Evolutionary conservation across 192 early-diverging fungal species (phyloP), one percentile per base, ranked within the genome.

Genomic region (Gryganskiella cystojenkinii): DNA sequence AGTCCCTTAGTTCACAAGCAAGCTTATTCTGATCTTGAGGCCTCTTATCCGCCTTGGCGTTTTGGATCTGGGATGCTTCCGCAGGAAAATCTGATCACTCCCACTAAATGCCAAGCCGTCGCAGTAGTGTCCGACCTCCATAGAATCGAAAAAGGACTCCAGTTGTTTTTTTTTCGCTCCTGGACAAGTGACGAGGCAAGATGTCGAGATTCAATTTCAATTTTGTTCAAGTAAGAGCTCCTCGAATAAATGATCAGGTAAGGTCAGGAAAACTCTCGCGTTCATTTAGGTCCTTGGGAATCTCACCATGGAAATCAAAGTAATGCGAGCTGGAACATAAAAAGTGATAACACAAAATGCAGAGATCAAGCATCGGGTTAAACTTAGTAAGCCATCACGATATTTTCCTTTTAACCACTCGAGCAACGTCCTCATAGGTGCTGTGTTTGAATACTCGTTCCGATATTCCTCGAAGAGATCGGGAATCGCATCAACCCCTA

Each of bases 21-120:
- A 65, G 52, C 63, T 65, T 65, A 20, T 35, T 57, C 31, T 67
- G 25, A 42, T 67, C 64, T 24, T 50, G 54, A 5, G 11, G 44
- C 45, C 15, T n/a, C 45, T 67, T 67, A 11, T 56, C 55, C 19
- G 28, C 30, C 27, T 57, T 57, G 44, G 55, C 42, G 14, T 57
- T 43, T 42, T 67, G 22, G 4, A 67, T 33, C 15, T 30, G 27
- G 28, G 64, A 53, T 1, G 54, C 43, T 30, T 67, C 64, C 19
- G 45, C 31, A 47, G 47, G 30, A 50, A 50, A 20, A 67, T 31
- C 31, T 67, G 64, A 17, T 57, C 24, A 22, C n/a, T 13, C 15
- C 40, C 45, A 3, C 43, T 40, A 22, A 57, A 49, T 6, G 44
- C 64, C 3, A 67, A 10, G 2, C 55, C 64, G 34, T 57, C 64